These are phyloP conservation scores for Saccharomycopsis synnaedendra DNA, from an alignment of 805 yeast species.

Conservation along the genomic window DNA sequence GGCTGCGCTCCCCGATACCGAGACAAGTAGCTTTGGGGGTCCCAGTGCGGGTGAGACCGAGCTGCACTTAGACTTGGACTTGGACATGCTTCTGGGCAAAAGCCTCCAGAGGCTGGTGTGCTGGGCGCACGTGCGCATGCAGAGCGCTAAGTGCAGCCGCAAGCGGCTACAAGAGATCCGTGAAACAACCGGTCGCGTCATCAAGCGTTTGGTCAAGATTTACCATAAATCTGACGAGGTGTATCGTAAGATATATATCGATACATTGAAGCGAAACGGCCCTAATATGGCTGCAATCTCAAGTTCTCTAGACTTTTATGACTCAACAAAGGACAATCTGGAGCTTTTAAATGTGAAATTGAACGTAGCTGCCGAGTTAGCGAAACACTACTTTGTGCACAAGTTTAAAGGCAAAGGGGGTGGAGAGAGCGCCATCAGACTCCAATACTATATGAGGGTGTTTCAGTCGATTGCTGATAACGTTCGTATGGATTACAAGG, in stretches of 20 bases:
- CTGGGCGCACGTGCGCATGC: conserved; percentile 5
- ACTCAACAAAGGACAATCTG: neutral
- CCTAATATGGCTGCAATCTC: neutral
- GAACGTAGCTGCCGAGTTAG: conserved; percentile 8
- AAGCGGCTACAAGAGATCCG: too few species aligned
- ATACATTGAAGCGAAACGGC: conserved; percentile 3
- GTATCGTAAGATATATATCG: neutral
- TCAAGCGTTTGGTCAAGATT: conserved; percentile 4
- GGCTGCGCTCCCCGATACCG: neutral
- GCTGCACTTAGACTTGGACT: neutral
- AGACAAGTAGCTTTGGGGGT: too few species aligned
- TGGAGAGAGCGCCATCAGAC: conserved; percentile 1
- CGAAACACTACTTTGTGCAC: conserved; percentile 7
- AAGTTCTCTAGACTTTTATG: conserved; percentile 4
- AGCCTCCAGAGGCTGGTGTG: conserved; percentile 8
- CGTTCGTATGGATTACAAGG: conserved; percentile 5
- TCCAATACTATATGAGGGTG: conserved; percentile 3
- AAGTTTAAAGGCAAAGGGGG: neutral
- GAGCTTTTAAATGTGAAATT: conserved; percentile 9
- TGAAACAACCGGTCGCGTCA: neutral
- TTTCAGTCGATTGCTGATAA: conserved; percentile 8
- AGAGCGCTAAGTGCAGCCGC: neutral
- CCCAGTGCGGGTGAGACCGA: neutral
- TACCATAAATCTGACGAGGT: neutral
- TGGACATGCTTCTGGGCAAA: neutral